Conservation (phyloP, 1,139 yeast genomes). For the Pneumocystis jirovecii region DNA sequence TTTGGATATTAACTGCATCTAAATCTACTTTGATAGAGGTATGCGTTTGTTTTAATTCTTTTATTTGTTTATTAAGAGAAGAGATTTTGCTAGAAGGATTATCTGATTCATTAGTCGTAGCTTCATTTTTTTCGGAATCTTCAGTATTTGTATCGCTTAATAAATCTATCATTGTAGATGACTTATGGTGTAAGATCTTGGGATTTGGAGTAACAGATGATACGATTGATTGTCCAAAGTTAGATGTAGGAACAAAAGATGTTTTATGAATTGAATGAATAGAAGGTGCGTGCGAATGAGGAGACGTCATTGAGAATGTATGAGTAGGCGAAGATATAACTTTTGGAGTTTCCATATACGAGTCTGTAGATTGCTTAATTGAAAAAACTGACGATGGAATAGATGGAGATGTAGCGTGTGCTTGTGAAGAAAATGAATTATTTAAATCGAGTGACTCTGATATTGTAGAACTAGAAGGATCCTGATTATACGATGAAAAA, state of each 20-base stretch:
- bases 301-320: conserved; percentile 22
- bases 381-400: conserved; percentile 9
- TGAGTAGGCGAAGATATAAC: conserved; percentile 6
- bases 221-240: conserved; percentile 41
- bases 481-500: conserved; percentile 8
- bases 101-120: conserved; percentile 74
- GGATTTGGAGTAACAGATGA: conserved; percentile 18
- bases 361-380: conserved; percentile 8
- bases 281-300: conserved; percentile 22
- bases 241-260: conserved; percentile 45
- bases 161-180: conserved; percentile 11
- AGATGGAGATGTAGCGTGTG: conserved; percentile 16
- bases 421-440: conserved; percentile 29
- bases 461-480: conserved; percentile 9
- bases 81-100: conserved; percentile 73
- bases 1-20: conserved; percentile 44
- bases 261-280: conserved; percentile 7
- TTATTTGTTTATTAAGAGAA: conserved; percentile 62
- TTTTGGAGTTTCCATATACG: neutral
- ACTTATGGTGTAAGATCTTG: conserved; percentile 7
- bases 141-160: conserved; percentile 9
- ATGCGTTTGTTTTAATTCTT: conserved; percentile 54
- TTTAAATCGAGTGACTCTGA: conserved; percentile 20
- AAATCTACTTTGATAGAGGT: conserved; percentile 65
- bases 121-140: conserved; percentile 41